These are phyloP conservation scores for Fusarium sp. DNA, from an alignment of 2,329 filamentous ascomycete species.

Conservation along the genomic window DNA sequence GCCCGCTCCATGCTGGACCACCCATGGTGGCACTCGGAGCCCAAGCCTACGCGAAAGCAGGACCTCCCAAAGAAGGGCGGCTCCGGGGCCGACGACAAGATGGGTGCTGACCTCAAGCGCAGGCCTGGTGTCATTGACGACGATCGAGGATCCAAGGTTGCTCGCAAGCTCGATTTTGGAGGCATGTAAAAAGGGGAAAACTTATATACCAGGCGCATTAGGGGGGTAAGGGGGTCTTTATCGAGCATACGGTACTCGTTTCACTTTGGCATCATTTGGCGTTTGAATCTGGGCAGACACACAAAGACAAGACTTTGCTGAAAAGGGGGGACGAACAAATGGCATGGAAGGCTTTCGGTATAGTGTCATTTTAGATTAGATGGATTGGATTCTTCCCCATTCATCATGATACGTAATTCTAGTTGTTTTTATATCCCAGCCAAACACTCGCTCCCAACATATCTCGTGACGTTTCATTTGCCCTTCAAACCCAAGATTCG, in stretches of 20 bases:
- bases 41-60: conserved; percentile 83
- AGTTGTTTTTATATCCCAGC: conserved; percentile 17
- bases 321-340: neutral
- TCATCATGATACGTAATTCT: conserved; percentile 26
- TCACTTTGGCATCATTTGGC: conserved; percentile 26
- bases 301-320: neutral
- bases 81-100: conserved; percentile 77
- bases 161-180: conserved; percentile 85
- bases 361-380: conserved; percentile 11
- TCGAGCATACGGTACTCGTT: conserved; percentile 9
- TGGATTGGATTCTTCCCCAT: conserved; percentile 18
- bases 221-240: neutral
- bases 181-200: conserved; percentile 44
- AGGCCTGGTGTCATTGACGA: conserved; percentile 76
- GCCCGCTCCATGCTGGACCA: conserved; percentile 84
- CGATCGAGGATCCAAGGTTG: conserved; percentile 78
- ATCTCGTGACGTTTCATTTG: conserved; percentile 29
- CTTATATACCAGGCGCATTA: neutral
- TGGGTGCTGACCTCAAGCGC: conserved; percentile 85
- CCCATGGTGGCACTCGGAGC: conserved; percentile 86
- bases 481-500: neutral
- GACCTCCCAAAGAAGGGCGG: conserved; percentile 83
- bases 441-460: conserved; percentile 24
- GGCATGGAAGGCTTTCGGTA: neutral
- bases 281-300: conserved; percentile 15